phyloP scores from a whole-genome alignment of 805 yeast genomes.

The Ogataea methylovora region DNA sequence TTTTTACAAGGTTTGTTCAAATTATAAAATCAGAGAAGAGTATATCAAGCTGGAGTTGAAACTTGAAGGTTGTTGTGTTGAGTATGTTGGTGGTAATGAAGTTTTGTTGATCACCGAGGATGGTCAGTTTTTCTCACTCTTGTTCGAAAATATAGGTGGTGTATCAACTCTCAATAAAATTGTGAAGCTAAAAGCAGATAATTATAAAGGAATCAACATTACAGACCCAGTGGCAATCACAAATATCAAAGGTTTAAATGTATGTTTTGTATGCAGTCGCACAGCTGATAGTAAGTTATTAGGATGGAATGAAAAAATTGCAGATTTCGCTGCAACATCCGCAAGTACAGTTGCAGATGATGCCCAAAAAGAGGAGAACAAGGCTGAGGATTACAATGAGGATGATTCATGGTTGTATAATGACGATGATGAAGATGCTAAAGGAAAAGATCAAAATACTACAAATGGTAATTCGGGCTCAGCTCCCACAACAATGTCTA shows the following conservation, averaged over 20 bases:
- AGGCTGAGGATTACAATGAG: conserved; percentile 34
- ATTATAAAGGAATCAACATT: conserved; percentile 15
- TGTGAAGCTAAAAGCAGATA: conserved; percentile 9
- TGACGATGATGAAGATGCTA: conserved; percentile 28
- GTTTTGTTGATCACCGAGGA: conserved; percentile 32
- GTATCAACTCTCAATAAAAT: conserved; percentile 23
- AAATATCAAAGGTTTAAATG: conserved; percentile 28
- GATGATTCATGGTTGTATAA: conserved; percentile 37
- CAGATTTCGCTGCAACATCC: conserved; percentile 5
- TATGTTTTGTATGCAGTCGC: conserved; percentile 52
- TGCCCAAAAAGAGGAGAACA: conserved; percentile 11
- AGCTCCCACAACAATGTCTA: not conserved
- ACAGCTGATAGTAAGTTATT: conserved; percentile 54
- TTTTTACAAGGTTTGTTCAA: conserved; percentile 35
- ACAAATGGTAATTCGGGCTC: not conserved
- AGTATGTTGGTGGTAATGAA: conserved; percentile 25
- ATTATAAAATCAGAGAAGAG: conserved; percentile 33
- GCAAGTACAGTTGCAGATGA: conserved; percentile 7
- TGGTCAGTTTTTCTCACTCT: conserved; percentile 33
- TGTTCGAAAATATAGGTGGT: conserved; percentile 28
- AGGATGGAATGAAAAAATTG: conserved; percentile 25
- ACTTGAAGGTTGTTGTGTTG: conserved; percentile 45
- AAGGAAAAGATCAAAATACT: conserved; percentile 1
- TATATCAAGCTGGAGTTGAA: conserved; percentile 42
- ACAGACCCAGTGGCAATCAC: conserved; percentile 35